These are phyloP conservation scores for Myriosclerotinia scirpicola DNA, from an alignment of 2,329 filamentous ascomycete species.

Conservation along the genomic window DNA sequence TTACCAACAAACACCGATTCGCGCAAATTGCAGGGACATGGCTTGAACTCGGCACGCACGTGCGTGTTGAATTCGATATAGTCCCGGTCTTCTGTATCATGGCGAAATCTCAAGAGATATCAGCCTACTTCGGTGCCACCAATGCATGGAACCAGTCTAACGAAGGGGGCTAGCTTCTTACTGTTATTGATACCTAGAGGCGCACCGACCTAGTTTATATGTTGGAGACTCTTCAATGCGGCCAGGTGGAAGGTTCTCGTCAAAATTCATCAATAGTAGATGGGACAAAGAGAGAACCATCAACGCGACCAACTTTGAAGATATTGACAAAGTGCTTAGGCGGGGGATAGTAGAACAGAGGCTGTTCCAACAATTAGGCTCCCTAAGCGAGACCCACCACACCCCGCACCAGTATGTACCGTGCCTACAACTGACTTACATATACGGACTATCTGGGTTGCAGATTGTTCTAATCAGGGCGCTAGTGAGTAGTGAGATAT, in stretches of 20 bases:
- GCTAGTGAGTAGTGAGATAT: slow-evolving; percentile 70
- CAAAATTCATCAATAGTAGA: neutral
- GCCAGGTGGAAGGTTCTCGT: neutral
- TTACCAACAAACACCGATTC: slow-evolving; percentile 11
- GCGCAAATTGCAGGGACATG: neutral
- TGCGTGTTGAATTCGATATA: slow-evolving; percentile 9
- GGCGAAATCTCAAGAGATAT: slow-evolving; percentile 3
- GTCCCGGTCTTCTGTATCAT: slow-evolving; percentile 6
- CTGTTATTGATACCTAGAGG: neutral
- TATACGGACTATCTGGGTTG: slow-evolving; percentile 84
- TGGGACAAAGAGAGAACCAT: neutral
- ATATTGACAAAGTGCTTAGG: neutral
- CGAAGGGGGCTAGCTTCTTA: neutral
- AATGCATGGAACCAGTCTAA: neutral
- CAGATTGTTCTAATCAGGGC: slow-evolving; percentile 85
- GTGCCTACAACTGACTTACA: slow-evolving; percentile 37
- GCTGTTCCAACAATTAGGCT: no score
- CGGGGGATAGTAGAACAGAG: no score
- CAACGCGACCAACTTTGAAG: slow-evolving; percentile 8
- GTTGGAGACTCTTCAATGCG: neutral
- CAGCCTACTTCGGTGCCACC: slow-evolving; percentile 12
- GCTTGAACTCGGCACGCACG: slow-evolving; percentile 2
- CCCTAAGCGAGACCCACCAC: neutral
- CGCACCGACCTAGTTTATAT: neutral
- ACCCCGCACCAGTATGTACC: neutral